Conservation (phyloP, 106 monocot species). For the Dactylorhiza incarnata region DNA sequence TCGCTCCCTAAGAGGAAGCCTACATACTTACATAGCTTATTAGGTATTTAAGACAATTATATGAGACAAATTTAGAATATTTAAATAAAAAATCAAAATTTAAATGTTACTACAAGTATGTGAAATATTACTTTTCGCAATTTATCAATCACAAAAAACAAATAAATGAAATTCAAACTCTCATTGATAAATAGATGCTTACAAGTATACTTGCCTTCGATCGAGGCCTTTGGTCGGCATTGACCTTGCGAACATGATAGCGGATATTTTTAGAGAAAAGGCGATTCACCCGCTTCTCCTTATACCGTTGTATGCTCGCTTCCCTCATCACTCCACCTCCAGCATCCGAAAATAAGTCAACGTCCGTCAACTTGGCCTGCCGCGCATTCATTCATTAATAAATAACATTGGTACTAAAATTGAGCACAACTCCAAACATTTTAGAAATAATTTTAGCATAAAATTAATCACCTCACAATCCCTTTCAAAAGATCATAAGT, state of each 20-base stretch:
- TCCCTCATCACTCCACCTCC: conserved; percentile 34
- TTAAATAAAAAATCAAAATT: too few species aligned
- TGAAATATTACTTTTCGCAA: too few species aligned
- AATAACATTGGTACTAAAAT: not conserved
- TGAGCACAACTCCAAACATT: too few species aligned
- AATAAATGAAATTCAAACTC: not conserved
- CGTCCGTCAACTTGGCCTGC: conserved; percentile 47
- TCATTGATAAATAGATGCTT: not conserved
- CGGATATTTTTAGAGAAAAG: conserved; percentile 70
- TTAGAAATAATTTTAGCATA: too few species aligned
- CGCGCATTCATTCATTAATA: conserved; percentile 1
- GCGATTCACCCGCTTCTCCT: conserved; percentile 61
- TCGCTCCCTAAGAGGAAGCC: too few species aligned
- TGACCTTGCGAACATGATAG: conserved; percentile 66
- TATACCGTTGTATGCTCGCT: conserved; percentile 47
- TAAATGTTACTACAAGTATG: too few species aligned
- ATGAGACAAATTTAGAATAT: too few species aligned
- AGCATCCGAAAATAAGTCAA: conserved; percentile 40
- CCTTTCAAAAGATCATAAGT: too few species aligned
- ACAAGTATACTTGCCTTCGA: conserved; percentile 38
- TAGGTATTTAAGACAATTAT: too few species aligned
- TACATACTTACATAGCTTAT: too few species aligned
- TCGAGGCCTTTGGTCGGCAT: conserved; percentile 54
- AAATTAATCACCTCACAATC: too few species aligned
- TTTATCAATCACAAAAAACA: too few species aligned